Base-by-base conservation (phyloP, 2,329 filamentous ascomycete species). In the Fusarium penzigii region DNA sequence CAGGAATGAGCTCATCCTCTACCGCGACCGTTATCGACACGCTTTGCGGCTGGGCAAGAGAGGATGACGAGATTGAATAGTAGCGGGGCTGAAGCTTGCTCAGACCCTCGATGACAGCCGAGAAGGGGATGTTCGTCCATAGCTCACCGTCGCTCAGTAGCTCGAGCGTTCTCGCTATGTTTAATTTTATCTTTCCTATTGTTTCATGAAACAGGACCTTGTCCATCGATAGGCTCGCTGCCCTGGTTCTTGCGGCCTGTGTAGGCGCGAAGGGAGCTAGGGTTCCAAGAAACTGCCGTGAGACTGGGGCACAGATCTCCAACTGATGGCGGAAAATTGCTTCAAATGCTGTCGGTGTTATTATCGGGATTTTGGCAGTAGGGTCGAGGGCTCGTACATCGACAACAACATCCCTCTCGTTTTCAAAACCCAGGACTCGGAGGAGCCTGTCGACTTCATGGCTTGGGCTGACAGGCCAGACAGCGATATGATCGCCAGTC, bases 41-140 rank as follows among this genome's bases (percentile, higher is more conserved):
- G n/a, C n/a, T n/a, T n/a, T n/a, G n/a, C n/a, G n/a, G n/a, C n/a
- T n/a, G n/a, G n/a, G n/a, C n/a, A n/a, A n/a, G n/a, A n/a, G n/a
- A n/a, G n/a, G 52, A 55, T 38, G 48, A 51, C 6, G 52, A 46
- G n/a, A 55, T 55, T 14, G 52, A 55, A 25, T 55, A 55, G 29
- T 51, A 48, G 2, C 52, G 45, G 5, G 48, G 52, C 42, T 55
- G 52, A 42, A 48, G 51, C 0, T 48, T 36, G 4, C 48, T 48
- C 14, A 51, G 20, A 12, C 32, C 32, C 17, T 51, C 52, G n/a
- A 55, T 44, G 2, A 55, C 32, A 17, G 51, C 51, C 1, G 48
- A 49, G 3, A 55, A 17, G 29, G 48, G 52, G 5, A 55, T 10
- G 2, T 25, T 25, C 2, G 20, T 20, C 52, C 48, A 55, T 6